A percentile compares a stretch with the other conserved stretches of the same genome.
These are phyloP conservation scores for Quillaja saponaria DNA, from an alignment of 306 rosid species.

Conservation along the genomic window DNA sequence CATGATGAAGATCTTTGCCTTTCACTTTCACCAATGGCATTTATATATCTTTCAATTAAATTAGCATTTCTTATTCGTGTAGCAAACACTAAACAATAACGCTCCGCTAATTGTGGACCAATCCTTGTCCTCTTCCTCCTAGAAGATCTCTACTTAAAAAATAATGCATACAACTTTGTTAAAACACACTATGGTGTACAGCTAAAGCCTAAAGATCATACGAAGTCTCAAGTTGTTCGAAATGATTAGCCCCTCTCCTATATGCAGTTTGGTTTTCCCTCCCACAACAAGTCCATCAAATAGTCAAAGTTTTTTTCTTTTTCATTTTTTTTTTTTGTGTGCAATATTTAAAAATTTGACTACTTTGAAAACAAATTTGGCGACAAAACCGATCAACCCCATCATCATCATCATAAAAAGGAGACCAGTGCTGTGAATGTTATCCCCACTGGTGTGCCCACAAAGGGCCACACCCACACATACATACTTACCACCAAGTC, in stretches of 20 bases:
- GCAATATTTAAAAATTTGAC: slow-evolving; percentile 33
- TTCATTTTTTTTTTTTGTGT: slow-evolving; percentile 4
- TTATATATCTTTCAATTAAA: neutral
- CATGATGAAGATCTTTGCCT: neutral
- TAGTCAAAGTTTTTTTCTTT: neutral
- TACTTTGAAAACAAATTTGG: neutral
- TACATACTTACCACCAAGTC: neutral
- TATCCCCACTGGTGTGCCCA: slow-evolving; percentile 32
- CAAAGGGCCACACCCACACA: neutral
- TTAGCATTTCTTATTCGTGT: neutral
- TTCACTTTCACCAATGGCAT: neutral
- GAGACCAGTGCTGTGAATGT: slow-evolving; percentile 22
- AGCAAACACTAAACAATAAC: neutral
- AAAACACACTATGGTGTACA: slow-evolving; percentile 46
- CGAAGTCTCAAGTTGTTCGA: no score
- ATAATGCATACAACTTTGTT: slow-evolving; percentile 32
- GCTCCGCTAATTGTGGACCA: slow-evolving; percentile 67
- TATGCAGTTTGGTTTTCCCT: no score
- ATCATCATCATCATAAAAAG: slow-evolving; percentile 39
- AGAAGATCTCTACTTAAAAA: slow-evolving; percentile 18
- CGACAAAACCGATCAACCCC: slow-evolving; percentile 53
- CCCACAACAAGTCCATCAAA: no score
- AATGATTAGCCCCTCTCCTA: no score
- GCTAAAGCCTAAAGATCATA: slow-evolving; percentile 41
- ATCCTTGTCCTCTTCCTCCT: slow-evolving; percentile 20